Evolutionary conservation across 1,139 yeast genomes (phyloP).

Genomic region (Taphrina sp.): DNA sequence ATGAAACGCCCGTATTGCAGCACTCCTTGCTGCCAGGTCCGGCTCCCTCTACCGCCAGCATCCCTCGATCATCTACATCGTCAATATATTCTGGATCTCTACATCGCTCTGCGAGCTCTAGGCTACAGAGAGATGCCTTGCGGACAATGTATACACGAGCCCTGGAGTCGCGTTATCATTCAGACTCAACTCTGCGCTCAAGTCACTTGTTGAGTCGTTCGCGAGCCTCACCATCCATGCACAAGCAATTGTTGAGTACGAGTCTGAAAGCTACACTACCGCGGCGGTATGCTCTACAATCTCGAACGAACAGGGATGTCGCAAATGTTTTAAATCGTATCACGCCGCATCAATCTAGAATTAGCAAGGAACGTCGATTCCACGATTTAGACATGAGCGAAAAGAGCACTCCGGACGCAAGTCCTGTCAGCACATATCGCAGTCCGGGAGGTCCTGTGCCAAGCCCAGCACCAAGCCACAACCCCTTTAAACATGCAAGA

Average conservation of each 20-base stretch:
- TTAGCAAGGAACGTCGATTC: slow-evolving; percentile 4
- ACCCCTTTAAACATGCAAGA: slow-evolving; percentile 6
- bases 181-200: not conserved
- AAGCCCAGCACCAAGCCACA: slow-evolving; percentile 15
- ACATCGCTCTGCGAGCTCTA: not conserved
- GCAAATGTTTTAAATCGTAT: slow-evolving; percentile 1
- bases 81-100: not conserved
- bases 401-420: slow-evolving; percentile 9
- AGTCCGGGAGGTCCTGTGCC: slow-evolving; percentile 24
- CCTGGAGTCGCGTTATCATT: slow-evolving; percentile 8
- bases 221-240: slow-evolving; percentile 11
- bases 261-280: not conserved
- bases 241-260: not conserved
- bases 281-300: not conserved
- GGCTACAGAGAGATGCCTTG: not conserved
- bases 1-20: not conserved
- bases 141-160: not conserved
- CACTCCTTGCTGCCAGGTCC: not conserved
- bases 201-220: not conserved
- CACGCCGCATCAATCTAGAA: slow-evolving; percentile 17
- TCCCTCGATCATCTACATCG: too few relatives aligned
- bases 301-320: slow-evolving; percentile 22
- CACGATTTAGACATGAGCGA: not conserved
- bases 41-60: not conserved
- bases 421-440: slow-evolving; percentile 13